A percentile compares a stretch with the other conserved stretches of the same genome.
Conservation (phyloP, 306 rosid genomes). For the Medicago ruthenica region DNA sequence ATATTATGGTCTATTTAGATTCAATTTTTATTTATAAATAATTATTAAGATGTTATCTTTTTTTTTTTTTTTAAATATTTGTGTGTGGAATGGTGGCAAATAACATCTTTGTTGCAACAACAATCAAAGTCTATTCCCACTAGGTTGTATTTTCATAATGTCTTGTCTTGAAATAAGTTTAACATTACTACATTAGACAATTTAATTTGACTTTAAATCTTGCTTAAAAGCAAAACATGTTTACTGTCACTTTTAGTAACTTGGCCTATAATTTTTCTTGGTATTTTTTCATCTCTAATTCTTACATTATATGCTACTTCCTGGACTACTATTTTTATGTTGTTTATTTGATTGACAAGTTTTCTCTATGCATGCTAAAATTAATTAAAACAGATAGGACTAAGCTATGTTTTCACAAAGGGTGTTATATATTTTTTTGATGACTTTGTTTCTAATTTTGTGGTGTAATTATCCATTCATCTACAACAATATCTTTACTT, state of each 20-base stretch:
- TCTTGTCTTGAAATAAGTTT: neutral
- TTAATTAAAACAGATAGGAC: no score
- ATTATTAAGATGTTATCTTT: no score
- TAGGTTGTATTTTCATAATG: slow-evolving; percentile 3
- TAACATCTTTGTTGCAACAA: neutral
- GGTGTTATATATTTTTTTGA: neutral
- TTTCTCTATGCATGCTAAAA: no score
- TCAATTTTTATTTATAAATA: no score
- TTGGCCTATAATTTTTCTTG: neutral
- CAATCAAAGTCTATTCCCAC: neutral
- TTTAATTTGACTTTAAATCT: neutral
- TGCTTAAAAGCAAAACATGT: neutral
- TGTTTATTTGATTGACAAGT: no score
- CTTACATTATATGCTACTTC: neutral
- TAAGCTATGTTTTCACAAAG: neutral
- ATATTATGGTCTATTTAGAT: no score
- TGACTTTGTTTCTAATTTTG: neutral
- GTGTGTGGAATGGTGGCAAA: neutral
- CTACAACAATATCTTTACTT: neutral
- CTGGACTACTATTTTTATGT: neutral
- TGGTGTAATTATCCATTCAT: neutral
- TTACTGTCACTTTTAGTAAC: neutral
- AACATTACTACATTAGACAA: no score
- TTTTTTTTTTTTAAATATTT: neutral
- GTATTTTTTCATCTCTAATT: neutral